These are phyloP conservation scores for Trifolium repens DNA, from an alignment of 306 rosid genomes.

Conservation along the genomic window DNA sequence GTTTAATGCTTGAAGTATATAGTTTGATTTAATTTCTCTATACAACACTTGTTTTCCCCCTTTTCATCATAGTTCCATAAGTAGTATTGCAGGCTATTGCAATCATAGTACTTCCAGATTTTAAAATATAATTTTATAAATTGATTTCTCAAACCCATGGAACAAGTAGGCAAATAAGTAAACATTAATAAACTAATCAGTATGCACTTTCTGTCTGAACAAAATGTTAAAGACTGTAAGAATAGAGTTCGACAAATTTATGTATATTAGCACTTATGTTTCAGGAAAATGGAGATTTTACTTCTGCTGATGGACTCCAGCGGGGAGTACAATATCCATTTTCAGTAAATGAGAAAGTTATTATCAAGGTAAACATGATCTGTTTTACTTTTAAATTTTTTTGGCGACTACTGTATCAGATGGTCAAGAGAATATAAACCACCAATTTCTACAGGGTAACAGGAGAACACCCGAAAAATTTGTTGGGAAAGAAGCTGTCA, in stretches of 20 bases:
- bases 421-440: constrained; percentile 28
- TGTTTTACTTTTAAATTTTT: constrained; percentile 28
- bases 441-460: constrained; percentile 78
- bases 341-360: constrained; percentile 89
- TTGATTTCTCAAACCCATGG: not conserved
- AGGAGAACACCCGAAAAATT: constrained; percentile 94
- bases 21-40: too few relatives aligned
- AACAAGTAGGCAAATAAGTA: not conserved
- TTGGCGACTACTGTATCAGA: constrained; percentile 15
- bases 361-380: constrained; percentile 73
- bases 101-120: too few relatives aligned
- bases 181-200: constrained; percentile 10
- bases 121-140: too few relatives aligned
- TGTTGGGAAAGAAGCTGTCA: constrained; percentile 99
- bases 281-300: constrained; percentile 85
- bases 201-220: constrained; percentile 9
- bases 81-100: too few relatives aligned
- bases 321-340: constrained; percentile 95
- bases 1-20: too few relatives aligned
- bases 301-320: constrained; percentile 61
- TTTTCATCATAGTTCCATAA: too few relatives aligned
- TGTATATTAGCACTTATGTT: constrained; percentile 26
- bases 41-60: too few relatives aligned
- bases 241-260: constrained; percentile 40
- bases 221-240: constrained; percentile 22